Evolutionary conservation across 1,284 basidiomycete genomes (phyloP).

Genomic region (Hymenochaete sp.): DNA sequence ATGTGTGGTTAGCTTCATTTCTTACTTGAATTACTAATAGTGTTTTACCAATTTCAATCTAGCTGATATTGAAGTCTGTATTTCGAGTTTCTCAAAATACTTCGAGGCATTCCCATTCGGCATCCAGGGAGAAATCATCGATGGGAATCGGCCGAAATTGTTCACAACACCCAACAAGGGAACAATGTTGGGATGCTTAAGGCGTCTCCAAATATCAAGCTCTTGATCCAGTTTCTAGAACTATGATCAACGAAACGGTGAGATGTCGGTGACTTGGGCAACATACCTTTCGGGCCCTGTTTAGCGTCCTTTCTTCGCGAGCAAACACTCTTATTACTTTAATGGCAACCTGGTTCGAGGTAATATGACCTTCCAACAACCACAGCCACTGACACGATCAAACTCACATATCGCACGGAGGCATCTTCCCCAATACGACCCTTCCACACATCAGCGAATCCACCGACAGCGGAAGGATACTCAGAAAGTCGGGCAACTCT

Average conservation of each 20-base stretch:
- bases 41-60: constrained; percentile 13
- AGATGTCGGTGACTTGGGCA: background rate
- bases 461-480: constrained; percentile 11
- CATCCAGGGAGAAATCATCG: constrained; percentile 17
- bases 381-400: background rate
- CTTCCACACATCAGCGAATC: constrained; percentile 16
- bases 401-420: background rate
- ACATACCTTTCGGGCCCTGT: constrained; percentile 13
- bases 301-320: constrained; percentile 6
- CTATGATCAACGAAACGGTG: background rate
- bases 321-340: constrained; percentile 15
- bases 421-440: constrained; percentile 8
- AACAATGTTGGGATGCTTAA: constrained; percentile 13
- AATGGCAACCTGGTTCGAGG: constrained; percentile 12
- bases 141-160: constrained; percentile 12
- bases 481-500: constrained; percentile 8
- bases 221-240: constrained; percentile 6
- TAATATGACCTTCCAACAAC: background rate
- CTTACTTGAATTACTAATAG: background rate
- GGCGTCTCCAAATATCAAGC: constrained; percentile 15
- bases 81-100: constrained; percentile 10
- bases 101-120: constrained; percentile 15
- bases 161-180: constrained; percentile 13
- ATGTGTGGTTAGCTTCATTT: background rate
- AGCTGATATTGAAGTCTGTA: background rate